Evolutionary conservation across 2,329 filamentous ascomycete genomes (phyloP).

Genomic region (Colletotrichum caudatum): DNA sequence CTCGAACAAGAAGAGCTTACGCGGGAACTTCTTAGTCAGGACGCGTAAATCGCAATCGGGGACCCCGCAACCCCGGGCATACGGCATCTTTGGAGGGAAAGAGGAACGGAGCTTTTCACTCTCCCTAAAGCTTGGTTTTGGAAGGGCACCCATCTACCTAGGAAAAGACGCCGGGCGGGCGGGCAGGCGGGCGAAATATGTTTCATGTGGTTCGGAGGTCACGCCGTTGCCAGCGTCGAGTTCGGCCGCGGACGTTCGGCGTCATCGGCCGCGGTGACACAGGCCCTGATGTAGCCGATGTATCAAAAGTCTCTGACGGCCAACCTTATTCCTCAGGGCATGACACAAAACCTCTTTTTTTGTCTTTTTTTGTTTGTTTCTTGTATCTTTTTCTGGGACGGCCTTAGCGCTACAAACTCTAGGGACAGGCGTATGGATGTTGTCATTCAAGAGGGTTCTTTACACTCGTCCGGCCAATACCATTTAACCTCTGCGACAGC

Average conservation of each 20-base stretch:
- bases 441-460: neutral
- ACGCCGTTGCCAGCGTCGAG: constrained; percentile 23
- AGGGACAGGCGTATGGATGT: neutral
- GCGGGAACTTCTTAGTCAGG: constrained; percentile 6
- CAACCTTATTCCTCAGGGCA: constrained; percentile 30
- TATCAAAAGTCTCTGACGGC: constrained; percentile 29
- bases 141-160: too few species aligned
- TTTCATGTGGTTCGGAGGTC: constrained; percentile 2
- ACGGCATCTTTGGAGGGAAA: neutral
- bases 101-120: constrained; percentile 1
- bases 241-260: constrained; percentile 17
- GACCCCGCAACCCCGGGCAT: constrained; percentile 2
- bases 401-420: constrained; percentile 9
- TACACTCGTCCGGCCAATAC: constrained; percentile 13
- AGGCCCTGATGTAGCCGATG: constrained; percentile 17
- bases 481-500: constrained; percentile 28
- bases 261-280: constrained; percentile 24
- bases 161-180: neutral
- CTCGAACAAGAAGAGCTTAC: constrained; percentile 1
- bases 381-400: neutral
- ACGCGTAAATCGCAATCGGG: neutral
- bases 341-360: constrained; percentile 21
- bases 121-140: neutral
- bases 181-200: neutral
- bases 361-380: neutral